Conservation (phyloP, 78 protist genomes). For the Trichosphaerium sp. region DNA sequence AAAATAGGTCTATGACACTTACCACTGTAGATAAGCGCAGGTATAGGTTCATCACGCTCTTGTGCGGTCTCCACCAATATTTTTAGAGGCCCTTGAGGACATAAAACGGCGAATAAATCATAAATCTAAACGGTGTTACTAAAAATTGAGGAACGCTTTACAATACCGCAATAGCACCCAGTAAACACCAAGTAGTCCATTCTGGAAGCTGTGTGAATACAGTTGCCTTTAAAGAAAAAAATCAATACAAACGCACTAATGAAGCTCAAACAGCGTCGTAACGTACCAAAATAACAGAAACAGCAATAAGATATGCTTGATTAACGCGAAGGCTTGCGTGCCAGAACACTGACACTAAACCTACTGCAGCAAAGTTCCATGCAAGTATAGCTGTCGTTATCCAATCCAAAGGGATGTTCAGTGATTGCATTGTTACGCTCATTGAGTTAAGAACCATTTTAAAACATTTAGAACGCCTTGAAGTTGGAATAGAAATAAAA, state of each 20-base stretch:
- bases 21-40: constrained; percentile 78
- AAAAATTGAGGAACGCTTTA: constrained; percentile 1
- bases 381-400: constrained; percentile 39
- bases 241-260: neutral
- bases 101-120: constrained; percentile 78
- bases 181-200: constrained; percentile 87
- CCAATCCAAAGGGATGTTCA: constrained; percentile 38
- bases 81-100: constrained; percentile 87
- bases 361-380: constrained; percentile 81
- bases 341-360: constrained; percentile 71
- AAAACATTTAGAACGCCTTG: neutral
- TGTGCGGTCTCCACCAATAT: constrained; percentile 81
- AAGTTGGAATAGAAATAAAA: neutral
- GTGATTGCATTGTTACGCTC: neutral
- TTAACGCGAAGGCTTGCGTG: constrained; percentile 35
- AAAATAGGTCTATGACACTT: no score
- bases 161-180: constrained; percentile 72
- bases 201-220: constrained; percentile 70
- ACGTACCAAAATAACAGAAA: constrained; percentile 44
- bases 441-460: constrained; percentile 1
- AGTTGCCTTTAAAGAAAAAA: constrained; percentile 39
- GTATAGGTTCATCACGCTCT: constrained; percentile 80
- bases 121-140: neutral
- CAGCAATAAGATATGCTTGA: constrained; percentile 60
- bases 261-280: constrained; percentile 19